Base-by-base conservation (phyloP, 2,329 filamentous ascomycete species). In the Xylaria sp. region DNA sequence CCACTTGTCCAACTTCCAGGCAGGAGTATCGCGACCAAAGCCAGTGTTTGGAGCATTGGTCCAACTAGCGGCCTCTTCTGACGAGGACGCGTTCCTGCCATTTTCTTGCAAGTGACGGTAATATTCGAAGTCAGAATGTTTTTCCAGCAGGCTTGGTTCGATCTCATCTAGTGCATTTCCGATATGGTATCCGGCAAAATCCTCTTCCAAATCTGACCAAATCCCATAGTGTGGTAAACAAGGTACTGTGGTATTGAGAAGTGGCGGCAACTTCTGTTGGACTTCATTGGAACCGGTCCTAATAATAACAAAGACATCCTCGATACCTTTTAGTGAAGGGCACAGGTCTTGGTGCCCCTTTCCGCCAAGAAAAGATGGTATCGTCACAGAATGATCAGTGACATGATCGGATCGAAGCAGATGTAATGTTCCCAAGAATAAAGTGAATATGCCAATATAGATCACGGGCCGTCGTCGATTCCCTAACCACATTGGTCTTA, bases 221-320 rank as follows among this genome's bases (percentile, higher is more conserved):
- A 70, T 70, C 17, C 68, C 68, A 63, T 70, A 68, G n/a, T 65
- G 65, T 26, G 9, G 38, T 6, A 68, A 48, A 42, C 68, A 68
- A 6, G 65, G 60, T 31, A 70, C 28, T 0, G 65, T 70, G 7
- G 68, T 70, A 59, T 68, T 68, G 4, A 70, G 23, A 57, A 65
- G 53, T 17, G 65, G 54, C 42, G 65, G 62, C 40, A 70, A 33
- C 42, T 70, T 70, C 61, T 70, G 31, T n/a, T 46, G 15, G 20
- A 73, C 57, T 67, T 69, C 67, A 59, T 71, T 71, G 31, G 66
- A 68, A 46, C 64, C 62, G 65, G 71, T 72, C 68, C 72, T 69
- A 44, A 73, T 65, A 65, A 71, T 70, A 46, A 70, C 54, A 26
- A 70, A 70, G 54, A 70, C 46, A 56, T 70, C 68, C 33, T 70